These are phyloP conservation scores for Sphagnum contortum DNA, from an alignment of 225 moss, liverwort and hornwort species.

Conservation along the genomic window DNA sequence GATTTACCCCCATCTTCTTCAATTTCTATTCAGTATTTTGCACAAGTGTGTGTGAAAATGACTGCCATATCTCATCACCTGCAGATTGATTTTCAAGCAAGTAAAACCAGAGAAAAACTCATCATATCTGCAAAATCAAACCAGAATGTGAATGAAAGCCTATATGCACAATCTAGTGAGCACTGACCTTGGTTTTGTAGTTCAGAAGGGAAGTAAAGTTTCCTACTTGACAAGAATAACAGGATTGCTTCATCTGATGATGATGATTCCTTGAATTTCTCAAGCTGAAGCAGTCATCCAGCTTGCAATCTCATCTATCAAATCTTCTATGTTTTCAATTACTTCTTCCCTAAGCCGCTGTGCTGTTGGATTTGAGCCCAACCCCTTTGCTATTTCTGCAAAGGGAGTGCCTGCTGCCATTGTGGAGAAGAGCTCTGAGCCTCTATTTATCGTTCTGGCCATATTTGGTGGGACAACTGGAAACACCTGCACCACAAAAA, in stretches of 20 bases:
- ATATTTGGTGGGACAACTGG: conserved; percentile 63
- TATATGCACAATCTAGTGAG: too few species aligned
- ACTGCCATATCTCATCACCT: background rate
- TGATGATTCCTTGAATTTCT: too few species aligned
- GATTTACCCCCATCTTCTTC: background rate
- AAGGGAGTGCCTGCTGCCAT: conserved; percentile 74
- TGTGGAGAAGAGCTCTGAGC: conserved; percentile 66
- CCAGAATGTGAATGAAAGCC: too few species aligned
- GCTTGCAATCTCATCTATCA: conserved; percentile 37
- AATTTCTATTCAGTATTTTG: too few species aligned
- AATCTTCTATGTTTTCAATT: conserved; percentile 53
- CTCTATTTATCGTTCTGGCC: conserved; percentile 58
- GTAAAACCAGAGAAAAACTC: too few species aligned
- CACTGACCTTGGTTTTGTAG: too few species aligned
- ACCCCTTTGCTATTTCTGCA: conserved; percentile 52
- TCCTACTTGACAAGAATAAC: too few species aligned
- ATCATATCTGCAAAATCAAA: too few species aligned
- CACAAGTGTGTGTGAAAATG: too few species aligned
- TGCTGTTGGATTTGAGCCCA: conserved; percentile 31
- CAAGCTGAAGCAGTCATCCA: conserved; percentile 15
- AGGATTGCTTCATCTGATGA: too few species aligned
- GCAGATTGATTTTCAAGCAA: too few species aligned
- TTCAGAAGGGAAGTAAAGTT: too few species aligned
- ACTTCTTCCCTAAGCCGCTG: conserved; percentile 50
- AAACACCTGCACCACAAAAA: conserved; percentile 23